A percentile compares a stretch with the other conserved stretches of the same genome.
Conservation (phyloP, 2,329 filamentous ascomycete genomes). For the Penicillium sp. region DNA sequence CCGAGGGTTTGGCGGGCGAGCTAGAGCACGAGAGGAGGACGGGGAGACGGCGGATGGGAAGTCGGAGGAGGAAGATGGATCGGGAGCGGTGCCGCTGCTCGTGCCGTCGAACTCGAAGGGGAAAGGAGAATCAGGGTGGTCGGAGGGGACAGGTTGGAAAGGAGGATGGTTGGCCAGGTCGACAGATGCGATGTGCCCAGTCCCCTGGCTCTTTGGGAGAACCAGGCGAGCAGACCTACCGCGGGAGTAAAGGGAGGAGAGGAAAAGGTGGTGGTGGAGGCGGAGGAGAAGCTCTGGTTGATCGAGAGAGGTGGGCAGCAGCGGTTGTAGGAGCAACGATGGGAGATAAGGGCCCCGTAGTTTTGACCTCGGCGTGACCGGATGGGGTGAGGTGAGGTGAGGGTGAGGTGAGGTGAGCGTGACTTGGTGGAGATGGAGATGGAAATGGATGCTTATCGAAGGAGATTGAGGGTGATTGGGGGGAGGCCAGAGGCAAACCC, state of each 20-base stretch:
- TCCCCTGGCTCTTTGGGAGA: conserved; percentile 48
- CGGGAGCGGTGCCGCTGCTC: conserved; percentile 34
- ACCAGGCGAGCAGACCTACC: conserved; percentile 50
- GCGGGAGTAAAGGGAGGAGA: conserved; percentile 16
- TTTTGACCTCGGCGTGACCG: no score
- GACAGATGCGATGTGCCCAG: conserved; percentile 55
- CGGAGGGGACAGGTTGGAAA: conserved; percentile 66
- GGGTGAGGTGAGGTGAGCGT: background rate
- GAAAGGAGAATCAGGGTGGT: conserved; percentile 66
- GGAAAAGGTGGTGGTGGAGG: background rate
- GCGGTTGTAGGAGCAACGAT: no score
- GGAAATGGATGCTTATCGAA: conserved; percentile 7
- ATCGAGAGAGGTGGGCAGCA: no score
- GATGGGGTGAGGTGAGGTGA: no score
- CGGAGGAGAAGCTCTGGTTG: conserved; percentile 10
- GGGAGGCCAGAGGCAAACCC: background rate
- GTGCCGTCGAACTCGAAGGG: conserved; percentile 54
- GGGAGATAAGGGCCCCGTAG: no score
- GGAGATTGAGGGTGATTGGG: background rate
- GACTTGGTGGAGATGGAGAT: background rate
- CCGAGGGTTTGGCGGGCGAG: conserved; percentile 16
- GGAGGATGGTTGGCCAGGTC: conserved; percentile 75
- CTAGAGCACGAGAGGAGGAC: background rate
- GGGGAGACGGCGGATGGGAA: conserved; percentile 3
- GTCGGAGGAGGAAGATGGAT: conserved; percentile 10